phyloP scores from a whole-genome alignment of 208 protist genomes.

The Tritrichomonas musculus region DNA sequence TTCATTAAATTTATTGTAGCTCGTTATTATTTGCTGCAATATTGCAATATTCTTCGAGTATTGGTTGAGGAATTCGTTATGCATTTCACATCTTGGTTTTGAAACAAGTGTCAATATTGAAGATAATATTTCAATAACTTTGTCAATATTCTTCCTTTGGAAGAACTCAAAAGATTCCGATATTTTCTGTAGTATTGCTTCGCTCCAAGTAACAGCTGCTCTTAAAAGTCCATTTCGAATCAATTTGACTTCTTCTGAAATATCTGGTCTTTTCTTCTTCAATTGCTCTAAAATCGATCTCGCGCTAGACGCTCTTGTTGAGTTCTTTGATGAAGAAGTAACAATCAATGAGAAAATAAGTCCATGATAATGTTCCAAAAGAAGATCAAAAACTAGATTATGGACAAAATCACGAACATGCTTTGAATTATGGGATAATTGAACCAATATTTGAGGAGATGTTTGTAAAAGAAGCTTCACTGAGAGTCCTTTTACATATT shows the following conservation, averaged over 20 bases:
- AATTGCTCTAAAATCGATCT: not conserved
- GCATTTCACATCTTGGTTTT: not conserved
- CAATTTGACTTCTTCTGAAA: not conserved
- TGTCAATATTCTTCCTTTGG: not conserved
- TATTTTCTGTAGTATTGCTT: not conserved
- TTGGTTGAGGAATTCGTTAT: not conserved
- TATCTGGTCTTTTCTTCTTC: not conserved
- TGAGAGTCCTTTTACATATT: not conserved
- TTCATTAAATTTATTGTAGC: too few species aligned
- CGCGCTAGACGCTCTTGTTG: not conserved
- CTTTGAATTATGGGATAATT: not conserved
- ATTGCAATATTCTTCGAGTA: not conserved
- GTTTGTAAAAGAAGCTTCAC: not conserved
- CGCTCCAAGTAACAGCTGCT: not conserved
- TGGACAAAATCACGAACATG: slow-evolving; percentile 6
- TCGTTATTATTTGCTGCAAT: not conserved
- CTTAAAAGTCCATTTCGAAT: not conserved
- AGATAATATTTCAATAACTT: not conserved
- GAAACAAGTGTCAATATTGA: not conserved
- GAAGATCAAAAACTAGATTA: not conserved
- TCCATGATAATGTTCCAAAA: not conserved
- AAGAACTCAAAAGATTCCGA: not conserved
- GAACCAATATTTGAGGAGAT: not conserved
- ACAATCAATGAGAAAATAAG: slow-evolving; percentile 24
- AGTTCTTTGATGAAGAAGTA: not conserved